These are phyloP conservation scores for Candida ponderosae DNA, from an alignment of 805 yeast species.

Conservation along the genomic window DNA sequence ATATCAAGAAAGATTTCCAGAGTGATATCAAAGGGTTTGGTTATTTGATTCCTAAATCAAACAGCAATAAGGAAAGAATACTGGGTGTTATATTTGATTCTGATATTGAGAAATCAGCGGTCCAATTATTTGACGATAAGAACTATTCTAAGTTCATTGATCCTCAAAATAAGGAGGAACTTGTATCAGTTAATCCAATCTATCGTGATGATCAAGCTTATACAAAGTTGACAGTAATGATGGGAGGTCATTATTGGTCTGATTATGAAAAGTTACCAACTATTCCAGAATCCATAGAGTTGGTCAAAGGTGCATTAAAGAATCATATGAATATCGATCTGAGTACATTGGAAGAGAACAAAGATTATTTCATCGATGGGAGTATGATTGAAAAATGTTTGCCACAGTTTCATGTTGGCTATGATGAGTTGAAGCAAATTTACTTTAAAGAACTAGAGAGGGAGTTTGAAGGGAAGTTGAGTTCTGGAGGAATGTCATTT, in stretches of 20 bases:
- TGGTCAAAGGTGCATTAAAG: constrained; percentile 30
- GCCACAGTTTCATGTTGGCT: constrained; percentile 77
- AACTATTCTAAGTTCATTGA: constrained; percentile 6
- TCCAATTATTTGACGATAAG: constrained; percentile 19
- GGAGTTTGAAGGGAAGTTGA: constrained; percentile 33
- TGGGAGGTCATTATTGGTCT: constrained; percentile 70
- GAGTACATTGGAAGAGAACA: constrained; percentile 13
- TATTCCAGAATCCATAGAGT: constrained; percentile 15
- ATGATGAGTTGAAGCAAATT: constrained; percentile 32
- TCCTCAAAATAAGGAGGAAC: neutral
- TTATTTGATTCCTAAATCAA: constrained; percentile 61
- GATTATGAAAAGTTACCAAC: constrained; percentile 14
- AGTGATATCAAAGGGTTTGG: constrained; percentile 65
- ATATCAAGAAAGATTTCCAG: constrained; percentile 38
- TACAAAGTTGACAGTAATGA: constrained; percentile 79
- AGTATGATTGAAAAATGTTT: constrained; percentile 50
- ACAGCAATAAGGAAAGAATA: constrained; percentile 42
- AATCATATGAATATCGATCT: constrained; percentile 29
- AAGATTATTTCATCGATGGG: constrained; percentile 25
- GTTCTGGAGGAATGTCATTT: constrained; percentile 73
- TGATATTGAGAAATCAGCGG: constrained; percentile 57
- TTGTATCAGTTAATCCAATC: neutral
- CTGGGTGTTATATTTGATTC: constrained; percentile 91
- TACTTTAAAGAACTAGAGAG: constrained; percentile 25
- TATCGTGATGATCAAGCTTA: constrained; percentile 26